Percentiles rank a stretch among this genome's conserved stretches.
Evolutionary conservation across 148 eudicot species (phyloP).

Genomic region (Cornus florida): DNA sequence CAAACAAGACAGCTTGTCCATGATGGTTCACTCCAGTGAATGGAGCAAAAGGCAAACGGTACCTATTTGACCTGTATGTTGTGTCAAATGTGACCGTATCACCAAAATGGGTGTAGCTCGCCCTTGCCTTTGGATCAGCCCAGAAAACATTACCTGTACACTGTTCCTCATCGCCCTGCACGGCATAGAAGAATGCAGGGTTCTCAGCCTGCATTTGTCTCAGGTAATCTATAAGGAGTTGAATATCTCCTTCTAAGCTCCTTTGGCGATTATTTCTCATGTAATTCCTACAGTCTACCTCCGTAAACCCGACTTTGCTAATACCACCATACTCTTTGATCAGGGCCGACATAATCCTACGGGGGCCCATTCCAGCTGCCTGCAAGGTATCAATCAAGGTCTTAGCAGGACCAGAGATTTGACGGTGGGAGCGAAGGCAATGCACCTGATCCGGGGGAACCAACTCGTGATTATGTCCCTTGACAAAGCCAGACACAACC

Average conservation of each 20-base stretch:
- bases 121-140: constrained; percentile 56
- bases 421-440: constrained; percentile 58
- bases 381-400: constrained; percentile 60
- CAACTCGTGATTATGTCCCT: constrained; percentile 57
- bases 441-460: constrained; percentile 64
- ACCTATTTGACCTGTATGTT: constrained; percentile 59
- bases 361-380: constrained; percentile 74
- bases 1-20: constrained; percentile 61
- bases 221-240: constrained; percentile 55
- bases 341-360: constrained; percentile 62
- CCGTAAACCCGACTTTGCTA: constrained; percentile 61
- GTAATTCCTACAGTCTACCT: constrained; percentile 66
- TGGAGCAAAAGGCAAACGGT: constrained; percentile 56
- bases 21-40: constrained; percentile 63
- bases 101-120: constrained; percentile 50
- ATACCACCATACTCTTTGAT: constrained; percentile 64
- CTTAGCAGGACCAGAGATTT: constrained; percentile 64
- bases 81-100: constrained; percentile 64
- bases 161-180: constrained; percentile 57
- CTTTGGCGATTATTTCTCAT: constrained; percentile 56
- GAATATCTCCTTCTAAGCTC: constrained; percentile 58
- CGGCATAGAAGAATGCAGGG: constrained; percentile 46
- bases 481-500: constrained; percentile 53
- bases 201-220: constrained; percentile 53
- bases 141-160: constrained; percentile 52